A percentile compares a stretch with the other conserved stretches of the same genome.
These are phyloP conservation scores for Astragalus membranaceus DNA, from an alignment of 306 rosid species.

Conservation along the genomic window DNA sequence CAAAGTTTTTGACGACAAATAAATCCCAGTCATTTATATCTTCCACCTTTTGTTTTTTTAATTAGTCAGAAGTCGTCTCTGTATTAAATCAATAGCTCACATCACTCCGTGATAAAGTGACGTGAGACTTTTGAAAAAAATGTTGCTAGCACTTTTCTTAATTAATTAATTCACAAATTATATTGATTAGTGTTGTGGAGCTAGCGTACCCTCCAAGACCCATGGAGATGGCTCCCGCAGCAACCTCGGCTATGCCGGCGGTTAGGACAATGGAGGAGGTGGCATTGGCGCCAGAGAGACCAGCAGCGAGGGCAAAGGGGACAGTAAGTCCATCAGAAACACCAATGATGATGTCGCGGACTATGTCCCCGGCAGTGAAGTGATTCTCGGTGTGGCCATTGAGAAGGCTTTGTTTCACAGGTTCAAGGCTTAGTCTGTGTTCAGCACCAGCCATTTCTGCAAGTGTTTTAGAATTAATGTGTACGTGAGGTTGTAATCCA, in stretches of 20 bases:
- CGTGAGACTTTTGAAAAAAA: too few species aligned
- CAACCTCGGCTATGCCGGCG: conserved; percentile 70
- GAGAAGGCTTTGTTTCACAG: conserved; percentile 45
- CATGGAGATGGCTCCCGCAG: conserved; percentile 75
- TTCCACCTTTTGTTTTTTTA: too few species aligned
- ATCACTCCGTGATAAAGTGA: too few species aligned
- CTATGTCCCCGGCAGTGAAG: conserved; percentile 61
- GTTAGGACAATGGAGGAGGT: conserved; percentile 61
- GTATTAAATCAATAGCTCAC: too few species aligned
- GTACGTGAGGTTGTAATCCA: too few species aligned
- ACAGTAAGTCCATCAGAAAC: conserved; percentile 74
- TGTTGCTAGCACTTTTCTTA: too few species aligned
- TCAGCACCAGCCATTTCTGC: conserved; percentile 20
- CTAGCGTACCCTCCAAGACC: conserved; percentile 97
- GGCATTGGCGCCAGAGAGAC: conserved; percentile 63
- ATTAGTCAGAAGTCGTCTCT: too few species aligned
- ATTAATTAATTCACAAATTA: neutral
- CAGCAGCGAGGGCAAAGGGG: conserved; percentile 69
- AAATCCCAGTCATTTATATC: too few species aligned
- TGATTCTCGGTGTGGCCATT: conserved; percentile 48
- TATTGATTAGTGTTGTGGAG: neutral
- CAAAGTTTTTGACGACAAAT: too few species aligned
- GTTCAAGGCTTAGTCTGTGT: conserved; percentile 9
- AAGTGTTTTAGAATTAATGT: too few species aligned
- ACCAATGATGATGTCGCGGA: conserved; percentile 63